Percentiles rank a stretch among this genome's conserved stretches.
Conservation (phyloP, 768 basidiomycete genomes). For the Sistotremastrum niveocremeum region DNA sequence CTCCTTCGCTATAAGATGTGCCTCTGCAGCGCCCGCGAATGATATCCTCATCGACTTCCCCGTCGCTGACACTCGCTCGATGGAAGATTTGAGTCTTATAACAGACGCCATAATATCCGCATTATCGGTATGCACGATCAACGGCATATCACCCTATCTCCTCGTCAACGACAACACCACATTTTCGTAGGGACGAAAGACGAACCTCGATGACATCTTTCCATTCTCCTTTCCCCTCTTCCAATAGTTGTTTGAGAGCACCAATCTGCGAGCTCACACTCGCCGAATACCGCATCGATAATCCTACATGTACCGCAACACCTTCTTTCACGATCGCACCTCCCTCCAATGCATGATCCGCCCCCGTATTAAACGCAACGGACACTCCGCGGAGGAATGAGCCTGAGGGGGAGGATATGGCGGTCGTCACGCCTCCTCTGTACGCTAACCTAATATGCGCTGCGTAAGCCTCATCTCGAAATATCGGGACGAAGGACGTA, state of each 20-base stretch:
- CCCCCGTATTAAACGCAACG: constrained; percentile 29
- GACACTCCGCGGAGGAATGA: constrained; percentile 28
- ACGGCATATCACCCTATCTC: constrained; percentile 41
- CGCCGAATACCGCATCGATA: constrained; percentile 21
- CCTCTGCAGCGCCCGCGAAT: constrained; percentile 16
- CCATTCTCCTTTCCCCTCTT: constrained; percentile 42
- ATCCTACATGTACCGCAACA: constrained; percentile 27
- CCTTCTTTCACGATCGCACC: constrained; percentile 30
- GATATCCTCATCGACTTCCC: constrained; percentile 15
- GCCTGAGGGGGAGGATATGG: constrained; percentile 21
- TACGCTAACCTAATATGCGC: constrained; percentile 41
- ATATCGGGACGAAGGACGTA: too few species aligned
- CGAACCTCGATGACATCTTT: constrained; percentile 40
- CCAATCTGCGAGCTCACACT: constrained; percentile 76
- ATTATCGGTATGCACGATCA: constrained; percentile 54
- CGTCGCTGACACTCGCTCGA: constrained; percentile 10
- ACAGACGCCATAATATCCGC: constrained; percentile 65
- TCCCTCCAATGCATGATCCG: constrained; percentile 23
- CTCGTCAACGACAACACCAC: neutral
- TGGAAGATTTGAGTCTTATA: constrained; percentile 40
- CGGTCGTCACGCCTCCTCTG: constrained; percentile 35
- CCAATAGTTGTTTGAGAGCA: constrained; percentile 50
- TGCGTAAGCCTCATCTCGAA: neutral
- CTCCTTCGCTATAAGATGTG: constrained; percentile 23
- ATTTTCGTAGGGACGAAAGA: neutral